Conservation (phyloP, 306 rosid genomes). For the Mucuna pruriens region DNA sequence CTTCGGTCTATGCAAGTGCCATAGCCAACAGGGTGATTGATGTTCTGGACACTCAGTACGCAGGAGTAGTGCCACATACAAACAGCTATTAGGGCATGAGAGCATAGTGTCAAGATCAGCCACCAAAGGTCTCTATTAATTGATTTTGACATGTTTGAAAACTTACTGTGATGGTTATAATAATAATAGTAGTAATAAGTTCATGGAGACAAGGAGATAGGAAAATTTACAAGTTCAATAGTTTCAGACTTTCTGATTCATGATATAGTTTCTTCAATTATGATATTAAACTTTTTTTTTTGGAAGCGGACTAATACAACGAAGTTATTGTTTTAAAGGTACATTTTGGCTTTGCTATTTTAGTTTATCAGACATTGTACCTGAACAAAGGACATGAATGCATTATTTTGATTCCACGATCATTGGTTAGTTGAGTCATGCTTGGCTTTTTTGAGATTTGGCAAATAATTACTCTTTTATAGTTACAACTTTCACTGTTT, state of each 20-base stretch:
- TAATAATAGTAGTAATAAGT: slow-evolving; percentile 26
- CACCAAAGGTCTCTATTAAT: slow-evolving; percentile 7
- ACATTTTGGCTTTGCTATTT: neutral
- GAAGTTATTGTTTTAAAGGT: neutral
- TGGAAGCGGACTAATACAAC: neutral
- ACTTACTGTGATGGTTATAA: neutral
- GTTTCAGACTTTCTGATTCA: slow-evolving; percentile 27
- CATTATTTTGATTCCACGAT: slow-evolving; percentile 4
- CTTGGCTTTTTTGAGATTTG: slow-evolving; percentile 14
- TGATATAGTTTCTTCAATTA: slow-evolving; percentile 4
- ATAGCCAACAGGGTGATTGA: slow-evolving; percentile 76
- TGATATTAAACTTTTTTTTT: neutral
- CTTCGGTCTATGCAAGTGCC: slow-evolving; percentile 76
- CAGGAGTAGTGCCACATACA: slow-evolving; percentile 48
- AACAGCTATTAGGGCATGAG: slow-evolving; percentile 34
- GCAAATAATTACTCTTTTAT: slow-evolving; percentile 30
- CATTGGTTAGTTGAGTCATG: slow-evolving; percentile 35
- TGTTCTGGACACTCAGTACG: slow-evolving; percentile 62
- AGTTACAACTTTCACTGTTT: neutral
- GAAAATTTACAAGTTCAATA: slow-evolving; percentile 23
- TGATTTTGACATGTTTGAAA: neutral
- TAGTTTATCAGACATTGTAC: slow-evolving; percentile 22
- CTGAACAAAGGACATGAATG: slow-evolving; percentile 16
- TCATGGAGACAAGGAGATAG: slow-evolving; percentile 3
- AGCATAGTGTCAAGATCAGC: slow-evolving; percentile 21